phyloP scores from a whole-genome alignment of 257 asterid species.

The Nicotiana undulata region DNA sequence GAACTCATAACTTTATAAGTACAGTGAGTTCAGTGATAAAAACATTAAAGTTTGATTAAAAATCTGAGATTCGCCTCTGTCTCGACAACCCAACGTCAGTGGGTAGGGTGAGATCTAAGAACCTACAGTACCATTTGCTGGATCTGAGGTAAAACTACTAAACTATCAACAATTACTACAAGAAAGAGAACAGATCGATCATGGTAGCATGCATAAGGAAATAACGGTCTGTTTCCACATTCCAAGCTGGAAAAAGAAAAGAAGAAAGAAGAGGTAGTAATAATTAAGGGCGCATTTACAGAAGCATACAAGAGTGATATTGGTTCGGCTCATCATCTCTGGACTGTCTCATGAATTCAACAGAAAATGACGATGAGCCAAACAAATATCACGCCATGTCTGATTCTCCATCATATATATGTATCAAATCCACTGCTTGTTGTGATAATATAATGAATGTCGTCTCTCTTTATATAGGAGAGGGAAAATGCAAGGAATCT shows the following conservation, averaged over 20 bases:
- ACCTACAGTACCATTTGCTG: neutral
- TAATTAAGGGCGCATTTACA: neutral
- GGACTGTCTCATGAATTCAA: neutral
- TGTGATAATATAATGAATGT: neutral
- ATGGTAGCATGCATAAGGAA: neutral
- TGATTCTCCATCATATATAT: constrained; percentile 12
- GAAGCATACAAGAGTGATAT: constrained; percentile 73
- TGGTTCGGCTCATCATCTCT: constrained; percentile 68
- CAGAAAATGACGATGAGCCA: constrained; percentile 18
- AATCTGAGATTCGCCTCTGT: too few relatives aligned
- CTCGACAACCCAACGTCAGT: neutral
- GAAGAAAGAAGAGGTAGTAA: neutral
- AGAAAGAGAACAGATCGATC: neutral
- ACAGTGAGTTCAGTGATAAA: too few relatives aligned
- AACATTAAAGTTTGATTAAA: too few relatives aligned
- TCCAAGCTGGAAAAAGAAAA: neutral
- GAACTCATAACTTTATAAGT: too few relatives aligned
- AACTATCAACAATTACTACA: neutral
- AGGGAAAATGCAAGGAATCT: neutral
- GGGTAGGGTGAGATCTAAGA: neutral
- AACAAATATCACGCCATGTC: constrained; percentile 32
- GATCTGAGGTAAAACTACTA: neutral
- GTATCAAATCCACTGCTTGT: neutral
- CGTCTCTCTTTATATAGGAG: neutral
- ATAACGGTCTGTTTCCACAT: neutral